Conservation (phyloP, 140 eudicot genomes). For the Anethum foeniculum region DNA sequence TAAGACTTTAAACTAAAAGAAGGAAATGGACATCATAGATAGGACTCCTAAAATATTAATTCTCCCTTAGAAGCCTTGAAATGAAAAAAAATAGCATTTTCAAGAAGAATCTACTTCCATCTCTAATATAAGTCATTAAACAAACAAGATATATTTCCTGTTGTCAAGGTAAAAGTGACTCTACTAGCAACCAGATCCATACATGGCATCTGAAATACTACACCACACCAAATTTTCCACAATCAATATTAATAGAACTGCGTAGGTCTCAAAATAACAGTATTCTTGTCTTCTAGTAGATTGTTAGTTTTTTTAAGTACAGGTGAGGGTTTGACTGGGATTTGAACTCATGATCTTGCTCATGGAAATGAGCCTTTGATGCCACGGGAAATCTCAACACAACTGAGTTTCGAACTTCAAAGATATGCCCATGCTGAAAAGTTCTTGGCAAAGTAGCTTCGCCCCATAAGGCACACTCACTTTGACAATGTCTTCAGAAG, state of each 20-base stretch:
- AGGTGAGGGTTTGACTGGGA: background rate
- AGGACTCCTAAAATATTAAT: background rate
- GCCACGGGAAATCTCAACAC: conserved; percentile 24
- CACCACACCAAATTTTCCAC: background rate
- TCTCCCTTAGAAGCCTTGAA: too few relatives aligned
- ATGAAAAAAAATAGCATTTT: background rate
- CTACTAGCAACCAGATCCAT: background rate
- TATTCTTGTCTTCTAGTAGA: background rate
- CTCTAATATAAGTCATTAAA: background rate
- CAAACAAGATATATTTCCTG: background rate
- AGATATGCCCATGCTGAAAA: conserved; percentile 83
- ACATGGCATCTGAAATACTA: background rate
- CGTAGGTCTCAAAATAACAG: background rate
- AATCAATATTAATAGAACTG: background rate
- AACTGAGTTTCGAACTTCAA: conserved; percentile 71
- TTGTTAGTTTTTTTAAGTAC: background rate
- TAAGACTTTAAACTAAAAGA: background rate
- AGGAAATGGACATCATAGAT: background rate
- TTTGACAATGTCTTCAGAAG: conserved; percentile 54
- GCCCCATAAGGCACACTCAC: conserved; percentile 91
- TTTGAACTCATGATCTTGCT: background rate
- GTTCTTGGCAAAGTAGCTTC: conserved; percentile 69
- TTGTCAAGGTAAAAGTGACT: background rate
- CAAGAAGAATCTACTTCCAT: background rate
- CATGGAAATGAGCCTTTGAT: background rate